phyloP scores from a whole-genome alignment of 75 land plant species.

The Selaginella moellendorffii region DNA sequence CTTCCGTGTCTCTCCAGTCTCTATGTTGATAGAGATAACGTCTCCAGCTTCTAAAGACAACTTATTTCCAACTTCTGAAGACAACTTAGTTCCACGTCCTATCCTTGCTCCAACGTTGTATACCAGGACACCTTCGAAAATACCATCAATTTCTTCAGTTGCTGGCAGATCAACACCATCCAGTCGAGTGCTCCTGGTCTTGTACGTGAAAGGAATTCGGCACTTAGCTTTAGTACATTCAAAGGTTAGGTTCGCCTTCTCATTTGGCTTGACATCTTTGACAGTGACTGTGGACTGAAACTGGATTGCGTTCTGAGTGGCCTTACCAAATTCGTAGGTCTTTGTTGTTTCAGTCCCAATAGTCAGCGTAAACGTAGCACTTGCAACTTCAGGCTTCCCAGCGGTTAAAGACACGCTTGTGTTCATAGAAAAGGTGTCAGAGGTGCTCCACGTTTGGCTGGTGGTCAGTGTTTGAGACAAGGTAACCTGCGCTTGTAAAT shows the following conservation, averaged over 20 bases:
- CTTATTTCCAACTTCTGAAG: too few species aligned
- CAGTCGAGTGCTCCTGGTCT: not conserved
- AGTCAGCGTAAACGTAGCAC: not conserved
- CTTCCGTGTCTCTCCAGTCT: too few species aligned
- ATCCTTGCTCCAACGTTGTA: not conserved
- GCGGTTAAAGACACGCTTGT: not conserved
- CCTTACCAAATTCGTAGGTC: constrained; percentile 2
- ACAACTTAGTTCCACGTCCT: too few species aligned
- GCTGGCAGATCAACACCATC: constrained; percentile 3
- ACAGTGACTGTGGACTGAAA: not conserved
- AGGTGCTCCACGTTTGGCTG: not conserved
- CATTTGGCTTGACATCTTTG: not conserved
- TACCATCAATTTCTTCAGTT: not conserved
- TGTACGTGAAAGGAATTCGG: constrained; percentile 3
- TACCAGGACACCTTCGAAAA: constrained; percentile 2
- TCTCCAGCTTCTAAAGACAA: too few species aligned
- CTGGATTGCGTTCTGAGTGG: not conserved
- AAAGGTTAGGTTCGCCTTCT: not conserved
- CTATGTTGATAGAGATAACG: too few species aligned
- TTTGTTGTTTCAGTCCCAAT: not conserved
- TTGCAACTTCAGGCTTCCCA: not conserved
- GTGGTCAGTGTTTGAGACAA: not conserved
- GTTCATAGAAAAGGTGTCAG: not conserved
- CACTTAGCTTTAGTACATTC: constrained; percentile 2
- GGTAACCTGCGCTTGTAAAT: not conserved